These are phyloP conservation scores for Chaetomium globosum DNA, from an alignment of 2,329 filamentous ascomycete genomes.

Conservation along the genomic window DNA sequence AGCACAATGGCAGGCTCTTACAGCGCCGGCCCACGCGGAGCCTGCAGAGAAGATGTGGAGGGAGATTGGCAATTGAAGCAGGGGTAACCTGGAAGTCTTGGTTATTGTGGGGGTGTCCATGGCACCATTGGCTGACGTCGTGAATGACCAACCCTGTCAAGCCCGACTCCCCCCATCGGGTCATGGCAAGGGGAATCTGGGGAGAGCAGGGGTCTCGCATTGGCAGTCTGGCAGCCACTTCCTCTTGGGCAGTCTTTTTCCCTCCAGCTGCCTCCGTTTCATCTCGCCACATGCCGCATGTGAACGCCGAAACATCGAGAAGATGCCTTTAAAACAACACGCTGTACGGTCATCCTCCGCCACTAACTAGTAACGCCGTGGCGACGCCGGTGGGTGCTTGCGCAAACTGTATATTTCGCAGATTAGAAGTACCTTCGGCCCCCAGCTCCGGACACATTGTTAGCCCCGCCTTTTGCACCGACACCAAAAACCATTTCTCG, in stretches of 20 bases:
- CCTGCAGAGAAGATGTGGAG: constrained; percentile 28
- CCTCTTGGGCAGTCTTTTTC: neutral
- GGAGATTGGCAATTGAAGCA: constrained; percentile 33
- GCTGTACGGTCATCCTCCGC: neutral
- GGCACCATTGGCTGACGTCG: constrained; percentile 26
- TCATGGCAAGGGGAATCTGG: constrained; percentile 32
- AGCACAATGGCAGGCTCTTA: constrained; percentile 18
- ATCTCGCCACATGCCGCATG: too few species aligned
- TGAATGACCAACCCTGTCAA: constrained; percentile 17
- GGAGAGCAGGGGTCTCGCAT: constrained; percentile 31
- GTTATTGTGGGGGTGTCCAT: constrained; percentile 15
- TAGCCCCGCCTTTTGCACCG: neutral
- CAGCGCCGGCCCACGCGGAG: constrained; percentile 16
- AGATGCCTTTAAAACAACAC: neutral
- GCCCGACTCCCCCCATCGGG: constrained; percentile 27
- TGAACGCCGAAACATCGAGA: neutral
- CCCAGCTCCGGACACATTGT: neutral
- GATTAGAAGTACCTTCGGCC: neutral
- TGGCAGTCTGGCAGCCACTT: constrained; percentile 20
- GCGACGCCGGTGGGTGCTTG: neutral
- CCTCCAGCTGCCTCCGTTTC: neutral
- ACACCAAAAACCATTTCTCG: neutral
- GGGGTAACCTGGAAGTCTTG: constrained; percentile 10
- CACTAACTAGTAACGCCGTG: neutral
- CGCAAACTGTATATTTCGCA: neutral